Conservation (phyloP, 306 rosid species). For the Quercus engelmannii region DNA sequence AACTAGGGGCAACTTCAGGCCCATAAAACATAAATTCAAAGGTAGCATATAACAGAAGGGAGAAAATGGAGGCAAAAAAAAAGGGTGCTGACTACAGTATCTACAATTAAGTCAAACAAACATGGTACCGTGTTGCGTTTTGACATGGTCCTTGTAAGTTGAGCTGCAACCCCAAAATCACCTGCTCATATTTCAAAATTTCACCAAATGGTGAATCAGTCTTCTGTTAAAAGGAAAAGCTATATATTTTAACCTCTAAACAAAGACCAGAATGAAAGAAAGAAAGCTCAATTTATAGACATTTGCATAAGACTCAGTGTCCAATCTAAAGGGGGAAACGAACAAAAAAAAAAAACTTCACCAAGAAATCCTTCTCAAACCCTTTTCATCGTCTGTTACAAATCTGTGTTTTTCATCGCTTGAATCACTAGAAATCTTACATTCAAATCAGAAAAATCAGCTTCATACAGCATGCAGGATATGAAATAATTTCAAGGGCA, state of each 20-base stretch:
- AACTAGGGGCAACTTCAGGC: not conserved
- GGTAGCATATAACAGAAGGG: not conserved
- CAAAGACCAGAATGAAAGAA: not conserved
- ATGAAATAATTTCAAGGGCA: too few relatives aligned
- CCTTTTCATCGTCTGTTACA: not conserved
- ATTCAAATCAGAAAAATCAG: not conserved
- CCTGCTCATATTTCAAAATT: conserved; percentile 55
- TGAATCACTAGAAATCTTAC: not conserved
- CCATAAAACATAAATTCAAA: not conserved
- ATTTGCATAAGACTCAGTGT: not conserved
- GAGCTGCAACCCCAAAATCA: conserved; percentile 99
- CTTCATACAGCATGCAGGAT: not conserved
- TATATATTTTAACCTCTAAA: not conserved
- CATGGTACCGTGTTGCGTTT: conserved; percentile 92
- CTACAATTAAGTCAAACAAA: not conserved
- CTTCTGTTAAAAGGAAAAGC: not conserved
- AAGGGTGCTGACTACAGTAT: not conserved
- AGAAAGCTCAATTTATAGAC: not conserved
- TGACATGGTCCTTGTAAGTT: conserved; percentile 98
- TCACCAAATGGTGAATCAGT: too few relatives aligned
- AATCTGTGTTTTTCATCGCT: not conserved
- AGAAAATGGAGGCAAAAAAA: not conserved
- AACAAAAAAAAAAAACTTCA: not conserved
- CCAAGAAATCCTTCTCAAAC: not conserved
- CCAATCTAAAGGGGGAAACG: not conserved